Conservation (phyloP, 768 basidiomycete species). For the Heimioporus sp. region DNA sequence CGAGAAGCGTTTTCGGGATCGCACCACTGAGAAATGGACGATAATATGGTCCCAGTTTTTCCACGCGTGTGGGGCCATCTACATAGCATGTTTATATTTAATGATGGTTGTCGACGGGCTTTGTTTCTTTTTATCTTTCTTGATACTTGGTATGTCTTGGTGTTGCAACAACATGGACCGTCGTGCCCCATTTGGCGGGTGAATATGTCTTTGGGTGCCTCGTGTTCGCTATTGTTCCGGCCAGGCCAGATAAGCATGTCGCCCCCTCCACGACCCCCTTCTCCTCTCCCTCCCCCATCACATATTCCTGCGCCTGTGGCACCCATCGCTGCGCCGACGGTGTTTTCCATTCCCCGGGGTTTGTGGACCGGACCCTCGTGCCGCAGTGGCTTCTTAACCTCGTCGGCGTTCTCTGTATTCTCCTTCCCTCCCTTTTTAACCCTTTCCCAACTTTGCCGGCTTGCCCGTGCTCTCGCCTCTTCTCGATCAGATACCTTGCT, state of each 20-base stretch:
- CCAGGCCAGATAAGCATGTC: neutral
- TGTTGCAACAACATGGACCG: neutral
- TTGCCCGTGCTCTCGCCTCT: neutral
- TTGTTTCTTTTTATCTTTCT: neutral
- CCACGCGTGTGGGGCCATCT: neutral
- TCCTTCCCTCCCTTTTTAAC: neutral
- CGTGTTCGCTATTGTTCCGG: neutral
- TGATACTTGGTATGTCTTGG: slow-evolving; percentile 5
- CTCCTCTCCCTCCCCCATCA: neutral
- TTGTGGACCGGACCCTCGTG: slow-evolving; percentile 21
- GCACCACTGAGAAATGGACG: slow-evolving; percentile 30
- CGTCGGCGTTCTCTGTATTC: neutral
- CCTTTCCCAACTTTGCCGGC: neutral
- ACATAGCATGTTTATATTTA: slow-evolving; percentile 12
- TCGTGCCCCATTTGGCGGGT: no score
- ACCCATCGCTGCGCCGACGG: slow-evolving; percentile 15
- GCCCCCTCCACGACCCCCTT: neutral
- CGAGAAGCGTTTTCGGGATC: slow-evolving; percentile 76
- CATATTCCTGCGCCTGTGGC: neutral
- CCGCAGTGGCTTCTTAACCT: no score
- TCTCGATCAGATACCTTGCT: neutral
- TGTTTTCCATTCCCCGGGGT: slow-evolving; percentile 13
- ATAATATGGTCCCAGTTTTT: neutral
- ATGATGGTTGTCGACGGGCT: slow-evolving; percentile 4
- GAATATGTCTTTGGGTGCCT: neutral